Evolutionary conservation across 371 early-diverging fungal genomes (phyloP).

Genomic region (Mortierella sp.): DNA sequence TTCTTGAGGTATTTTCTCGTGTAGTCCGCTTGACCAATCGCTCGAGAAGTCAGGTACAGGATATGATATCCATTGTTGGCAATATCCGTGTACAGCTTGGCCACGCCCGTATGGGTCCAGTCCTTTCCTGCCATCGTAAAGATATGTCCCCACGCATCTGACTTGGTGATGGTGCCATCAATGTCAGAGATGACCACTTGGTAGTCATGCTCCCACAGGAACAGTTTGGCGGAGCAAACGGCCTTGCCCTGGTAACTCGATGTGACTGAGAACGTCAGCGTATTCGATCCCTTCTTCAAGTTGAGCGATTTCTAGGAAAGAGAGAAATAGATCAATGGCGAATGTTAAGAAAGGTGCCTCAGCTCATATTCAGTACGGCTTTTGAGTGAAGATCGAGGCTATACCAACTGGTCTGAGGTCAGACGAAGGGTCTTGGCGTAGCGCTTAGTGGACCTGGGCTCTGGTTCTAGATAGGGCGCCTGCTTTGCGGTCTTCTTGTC

Average conservation of each 20-base stretch:
- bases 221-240: slow-evolving; percentile 86
- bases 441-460: slow-evolving; percentile 55
- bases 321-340: not conserved
- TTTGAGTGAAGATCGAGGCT: not conserved
- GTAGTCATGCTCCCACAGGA: slow-evolving; percentile 89
- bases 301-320: slow-evolving; percentile 73
- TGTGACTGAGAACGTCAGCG: slow-evolving; percentile 90
- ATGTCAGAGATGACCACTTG: slow-evolving; percentile 98
- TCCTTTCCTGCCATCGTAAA: slow-evolving; percentile 99
- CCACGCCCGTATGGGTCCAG: slow-evolving; percentile 99
- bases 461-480: slow-evolving; percentile 8
- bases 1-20: slow-evolving; percentile 94
- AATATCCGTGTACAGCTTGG: slow-evolving; percentile 96
- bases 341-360: not conserved
- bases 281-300: slow-evolving; percentile 92
- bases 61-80: slow-evolving; percentile 96
- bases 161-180: slow-evolving; percentile 99
- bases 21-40: slow-evolving; percentile 94
- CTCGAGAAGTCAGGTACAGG: slow-evolving; percentile 96
- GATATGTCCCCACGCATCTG: slow-evolving; percentile 97
- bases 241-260: slow-evolving; percentile 84
- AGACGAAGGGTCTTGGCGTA: slow-evolving; percentile 93
- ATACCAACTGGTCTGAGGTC: slow-evolving; percentile 90
- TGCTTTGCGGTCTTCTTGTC: slow-evolving; percentile 10
- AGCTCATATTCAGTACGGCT: too few species aligned